Conservation (phyloP, 805 yeast species). For the Kuraishia floccosa region DNA sequence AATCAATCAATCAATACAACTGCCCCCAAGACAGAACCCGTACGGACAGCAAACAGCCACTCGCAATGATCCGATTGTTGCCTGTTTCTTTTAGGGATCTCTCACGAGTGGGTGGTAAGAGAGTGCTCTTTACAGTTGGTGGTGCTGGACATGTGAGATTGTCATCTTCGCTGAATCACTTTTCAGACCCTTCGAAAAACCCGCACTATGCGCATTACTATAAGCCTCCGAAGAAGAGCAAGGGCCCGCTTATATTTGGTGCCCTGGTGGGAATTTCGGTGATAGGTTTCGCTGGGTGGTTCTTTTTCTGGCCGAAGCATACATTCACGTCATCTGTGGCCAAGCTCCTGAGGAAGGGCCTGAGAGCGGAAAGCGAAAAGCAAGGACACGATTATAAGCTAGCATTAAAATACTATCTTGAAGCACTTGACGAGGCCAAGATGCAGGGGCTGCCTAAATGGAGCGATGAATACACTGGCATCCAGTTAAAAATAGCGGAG, state of each 20-base stretch:
- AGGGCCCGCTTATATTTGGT: conserved; percentile 7
- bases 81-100: no score
- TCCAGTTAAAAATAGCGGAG: conserved; percentile 79
- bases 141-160: no score
- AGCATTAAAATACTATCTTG: conserved; percentile 64
- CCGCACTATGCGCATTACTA: conserved; percentile 7
- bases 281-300: conserved; percentile 15
- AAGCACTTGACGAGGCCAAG: conserved; percentile 59
- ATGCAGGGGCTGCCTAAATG: conserved; percentile 41
- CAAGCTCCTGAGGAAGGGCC: conserved; percentile 54
- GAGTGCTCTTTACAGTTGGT: no score
- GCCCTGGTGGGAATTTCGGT: conserved; percentile 7
- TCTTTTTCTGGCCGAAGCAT: conserved; percentile 54
- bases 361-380: conserved; percentile 75
- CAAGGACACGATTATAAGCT: conserved; percentile 48
- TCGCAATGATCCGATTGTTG: no score
- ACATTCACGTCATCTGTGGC: conserved; percentile 66
- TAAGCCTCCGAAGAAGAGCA: conserved; percentile 7
- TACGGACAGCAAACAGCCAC: no score
- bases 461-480: conserved; percentile 80
- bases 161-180: conserved; percentile 1
- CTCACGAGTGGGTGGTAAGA: no score
- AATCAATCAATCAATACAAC: no score
- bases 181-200: conserved; percentile 1
- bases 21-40: no score